phyloP scores from a whole-genome alignment of 1,284 basidiomycete species.

The Taiwanofungus camphoratus region DNA sequence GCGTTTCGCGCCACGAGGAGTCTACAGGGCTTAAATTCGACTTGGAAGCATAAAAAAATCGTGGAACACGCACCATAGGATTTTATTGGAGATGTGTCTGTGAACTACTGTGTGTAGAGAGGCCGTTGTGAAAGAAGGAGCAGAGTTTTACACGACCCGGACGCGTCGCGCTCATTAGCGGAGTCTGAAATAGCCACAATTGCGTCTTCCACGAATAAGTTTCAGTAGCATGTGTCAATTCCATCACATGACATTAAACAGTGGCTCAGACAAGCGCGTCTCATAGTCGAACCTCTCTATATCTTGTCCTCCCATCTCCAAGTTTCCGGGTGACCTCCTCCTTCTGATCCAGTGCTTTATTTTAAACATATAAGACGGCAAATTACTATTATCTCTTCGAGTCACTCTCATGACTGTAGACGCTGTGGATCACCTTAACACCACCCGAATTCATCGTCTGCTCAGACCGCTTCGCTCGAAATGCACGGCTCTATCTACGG shows the following conservation, averaged over 20 bases:
- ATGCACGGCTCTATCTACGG: constrained; percentile 36
- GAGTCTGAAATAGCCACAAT: constrained; percentile 23
- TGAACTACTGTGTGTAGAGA: not conserved
- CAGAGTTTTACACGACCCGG: constrained; percentile 13
- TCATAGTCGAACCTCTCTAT: too few species aligned
- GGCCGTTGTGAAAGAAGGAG: constrained; percentile 5
- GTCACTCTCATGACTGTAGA: constrained; percentile 4
- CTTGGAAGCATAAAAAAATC: not conserved
- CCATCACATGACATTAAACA: too few species aligned
- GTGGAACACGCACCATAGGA: not conserved
- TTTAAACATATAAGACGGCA: too few species aligned
- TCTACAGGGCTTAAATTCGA: constrained; percentile 2
- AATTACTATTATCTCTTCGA: too few species aligned
- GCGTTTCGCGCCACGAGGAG: constrained; percentile 47
- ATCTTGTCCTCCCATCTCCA: too few species aligned
- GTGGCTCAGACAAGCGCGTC: too few species aligned
- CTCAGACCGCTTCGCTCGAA: constrained; percentile 50
- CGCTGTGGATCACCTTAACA: constrained; percentile 26
- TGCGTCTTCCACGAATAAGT: constrained; percentile 10
- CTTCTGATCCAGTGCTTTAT: too few species aligned
- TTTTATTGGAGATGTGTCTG: not conserved
- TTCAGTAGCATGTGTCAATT: too few species aligned
- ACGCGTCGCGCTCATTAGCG: constrained; percentile 25
- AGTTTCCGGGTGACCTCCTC: too few species aligned
- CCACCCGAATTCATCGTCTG: constrained; percentile 45